Evolutionary conservation across 805 yeast genomes (phyloP), one percentile per base, ranked within the genome.

Genomic region (Nakazawaea ishiwadae): DNA sequence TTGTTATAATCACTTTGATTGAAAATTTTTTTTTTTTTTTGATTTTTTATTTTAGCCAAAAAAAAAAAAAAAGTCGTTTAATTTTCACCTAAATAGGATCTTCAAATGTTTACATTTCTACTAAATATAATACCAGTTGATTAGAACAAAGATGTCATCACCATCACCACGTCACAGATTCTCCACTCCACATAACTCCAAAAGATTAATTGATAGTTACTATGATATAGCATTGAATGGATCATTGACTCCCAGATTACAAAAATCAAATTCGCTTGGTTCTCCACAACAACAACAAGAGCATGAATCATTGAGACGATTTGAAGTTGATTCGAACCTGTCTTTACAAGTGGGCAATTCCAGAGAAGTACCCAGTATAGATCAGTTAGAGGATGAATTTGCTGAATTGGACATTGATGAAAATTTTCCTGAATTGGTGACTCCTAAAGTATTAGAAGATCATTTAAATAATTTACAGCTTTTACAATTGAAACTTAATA

Each of bases 191-290:
- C 12, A 17, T 7, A 26, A 9, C n/a, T 11, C 21, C 5, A 35
- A 24, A 14, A 12, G 31, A 12, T 12, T 35, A 12, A 14, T 40
- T 12, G 44, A 40, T 14, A 34, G 28, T 17, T 40, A 40, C 32
- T 40, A 40, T 20, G 31, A 40, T 16, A 34, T 40, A 14, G 44
- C 39, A n/a, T 34, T 40, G n/a, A 34, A 26, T 28, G 33, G 37
- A 12, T 3, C 37, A 33, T 33, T 33, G 14, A 19, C 37, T 14
- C 37, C 37, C 3, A 33, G 12, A 33, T 33, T 33, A n/a, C 37
- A 33, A 20, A 33, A 12, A 19, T 18, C 16, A 5, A 5, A 9
- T 8, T n/a, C 30, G 15, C 5, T 10, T 23, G 10, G 10, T 23
- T 23, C 26, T n/a, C n/a, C n/a, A n/a, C n/a, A n/a, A n/a, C n/a